Evolutionary conservation across 2,329 filamentous ascomycete species (phyloP), one percentile per base, ranked within the genome.

Genomic region (Diaporthe sp.): DNA sequence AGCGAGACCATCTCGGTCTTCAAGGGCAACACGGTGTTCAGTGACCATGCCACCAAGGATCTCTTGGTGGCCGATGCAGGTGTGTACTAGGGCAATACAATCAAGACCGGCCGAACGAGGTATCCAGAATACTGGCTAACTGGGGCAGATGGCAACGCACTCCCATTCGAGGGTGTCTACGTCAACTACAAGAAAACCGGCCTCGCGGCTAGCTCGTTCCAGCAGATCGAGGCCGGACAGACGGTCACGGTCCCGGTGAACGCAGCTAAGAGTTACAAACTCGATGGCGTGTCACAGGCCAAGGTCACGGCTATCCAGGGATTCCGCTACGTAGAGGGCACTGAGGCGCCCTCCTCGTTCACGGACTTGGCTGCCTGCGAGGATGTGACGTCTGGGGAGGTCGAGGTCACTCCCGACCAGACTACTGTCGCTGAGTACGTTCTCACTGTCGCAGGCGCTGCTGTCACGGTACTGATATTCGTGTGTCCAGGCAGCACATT

Each of bases 11-110:
- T 77, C 51, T 72, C 65, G 12, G 65, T 77, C 37, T 77, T 77
- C 72, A 77, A 77, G 51, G 76, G 76, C 67, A 77, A 77, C 76
- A 77, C 76, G 25, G 76, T 77, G n/a, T 70, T 77, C 65, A 76
- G 73, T 15, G 74, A 76, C 10, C 76, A 77, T 67, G 74, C 74
- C 37, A 77, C 76, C 58, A 75, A 74, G 72, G 76, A 77, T 31
- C 73, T 77, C 34, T n/a, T 77, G 22, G 76, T 74, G 12, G 44
- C 71, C 17, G 74, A 76, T 51, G 74, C 71, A 28, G 73, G 71
- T 70, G 28, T 37, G 42, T 37, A 60, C 10, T 13, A 51, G n/a
- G 17, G 12, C 37, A 46, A 22, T 25, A 31, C 10, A 17, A 8
- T 39, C 10, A 8, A 31, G 15, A 25, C 34, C 9, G 17, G 28